Percentiles rank a stretch among this genome's conserved stretches.
These are phyloP conservation scores for Calonectria fujianensis DNA, from an alignment of 2,329 filamentous ascomycete genomes.

Conservation along the genomic window DNA sequence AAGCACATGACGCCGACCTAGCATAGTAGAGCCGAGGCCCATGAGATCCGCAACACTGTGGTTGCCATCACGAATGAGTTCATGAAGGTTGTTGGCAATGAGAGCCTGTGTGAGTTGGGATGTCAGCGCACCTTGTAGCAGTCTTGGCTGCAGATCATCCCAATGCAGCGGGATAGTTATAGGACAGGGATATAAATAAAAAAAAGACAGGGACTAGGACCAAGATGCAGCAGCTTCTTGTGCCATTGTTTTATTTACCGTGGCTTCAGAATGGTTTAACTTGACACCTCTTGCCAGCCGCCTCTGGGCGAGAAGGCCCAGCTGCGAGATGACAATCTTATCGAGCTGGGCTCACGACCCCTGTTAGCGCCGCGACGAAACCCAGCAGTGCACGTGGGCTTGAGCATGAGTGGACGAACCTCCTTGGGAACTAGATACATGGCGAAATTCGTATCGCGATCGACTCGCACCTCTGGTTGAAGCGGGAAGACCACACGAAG, in stretches of 20 bases:
- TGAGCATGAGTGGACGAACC: slow-evolving; percentile 58
- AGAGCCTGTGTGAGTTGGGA: slow-evolving; percentile 72
- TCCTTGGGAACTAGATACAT: slow-evolving; percentile 72
- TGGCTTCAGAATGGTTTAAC: slow-evolving; percentile 93
- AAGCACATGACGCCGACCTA: slow-evolving; percentile 92
- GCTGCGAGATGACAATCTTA: slow-evolving; percentile 94
- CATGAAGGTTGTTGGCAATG: slow-evolving; percentile 92
- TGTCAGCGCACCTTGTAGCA: slow-evolving; percentile 15
- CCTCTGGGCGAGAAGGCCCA: slow-evolving; percentile 90
- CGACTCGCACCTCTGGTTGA: slow-evolving; percentile 9
- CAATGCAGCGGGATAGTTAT: background rate
- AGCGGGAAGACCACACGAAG: background rate
- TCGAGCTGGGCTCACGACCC: slow-evolving; percentile 80
- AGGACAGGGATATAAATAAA: background rate
- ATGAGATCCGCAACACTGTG: slow-evolving; percentile 96
- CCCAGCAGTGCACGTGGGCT: slow-evolving; percentile 35
- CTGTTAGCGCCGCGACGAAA: slow-evolving; percentile 43
- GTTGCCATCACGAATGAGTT: slow-evolving; percentile 97
- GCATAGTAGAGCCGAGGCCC: slow-evolving; percentile 91
- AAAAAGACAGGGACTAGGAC: background rate
- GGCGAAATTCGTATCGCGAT: slow-evolving; percentile 40
- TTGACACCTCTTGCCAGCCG: slow-evolving; percentile 91
- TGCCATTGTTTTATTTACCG: slow-evolving; percentile 68
- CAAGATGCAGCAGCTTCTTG: background rate
- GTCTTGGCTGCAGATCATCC: slow-evolving; percentile 7